These are phyloP conservation scores for Dinochytrium kinnereticum DNA, from an alignment of 371 early-diverging fungal genomes.

Conservation along the genomic window DNA sequence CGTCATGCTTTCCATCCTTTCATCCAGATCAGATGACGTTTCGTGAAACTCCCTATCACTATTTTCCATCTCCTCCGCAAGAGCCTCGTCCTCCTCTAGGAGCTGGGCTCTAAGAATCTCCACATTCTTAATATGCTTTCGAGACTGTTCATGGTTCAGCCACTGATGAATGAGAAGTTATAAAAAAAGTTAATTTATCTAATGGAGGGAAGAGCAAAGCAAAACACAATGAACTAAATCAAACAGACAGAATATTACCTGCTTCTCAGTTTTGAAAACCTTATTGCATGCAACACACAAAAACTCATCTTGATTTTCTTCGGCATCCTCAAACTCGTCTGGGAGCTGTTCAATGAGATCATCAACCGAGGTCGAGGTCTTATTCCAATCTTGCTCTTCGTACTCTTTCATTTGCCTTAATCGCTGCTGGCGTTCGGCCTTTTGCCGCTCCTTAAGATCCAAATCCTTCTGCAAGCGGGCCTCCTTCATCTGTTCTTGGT, in stretches of 20 bases:
- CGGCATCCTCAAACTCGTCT: constrained; percentile 29
- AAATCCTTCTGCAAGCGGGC: constrained; percentile 57
- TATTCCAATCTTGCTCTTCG: constrained; percentile 44
- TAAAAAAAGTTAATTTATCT: too few relatives aligned
- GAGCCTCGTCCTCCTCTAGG: constrained; percentile 60
- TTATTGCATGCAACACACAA: constrained; percentile 87
- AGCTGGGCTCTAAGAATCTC: constrained; percentile 69
- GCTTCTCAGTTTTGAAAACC: constrained; percentile 74
- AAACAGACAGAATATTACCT: constrained; percentile 47
- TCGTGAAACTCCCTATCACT: constrained; percentile 13
- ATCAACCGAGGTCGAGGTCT: not conserved
- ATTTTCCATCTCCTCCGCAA: not conserved
- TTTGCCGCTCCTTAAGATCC: constrained; percentile 60
- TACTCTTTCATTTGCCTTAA: constrained; percentile 25
- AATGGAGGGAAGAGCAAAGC: too few relatives aligned
- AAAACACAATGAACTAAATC: too few relatives aligned
- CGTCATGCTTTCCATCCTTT: not conserved
- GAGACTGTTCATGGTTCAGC: constrained; percentile 76
- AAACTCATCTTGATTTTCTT: constrained; percentile 40
- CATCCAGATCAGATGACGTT: not conserved
- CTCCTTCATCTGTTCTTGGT: constrained; percentile 56
- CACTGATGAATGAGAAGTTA: constrained; percentile 45
- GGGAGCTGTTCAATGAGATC: constrained; percentile 10
- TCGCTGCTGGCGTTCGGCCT: constrained; percentile 51
- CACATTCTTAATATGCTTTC: constrained; percentile 75